Conservation (phyloP, 2,329 filamentous ascomycete species). For the Fusarium gaditjirri region DNA sequence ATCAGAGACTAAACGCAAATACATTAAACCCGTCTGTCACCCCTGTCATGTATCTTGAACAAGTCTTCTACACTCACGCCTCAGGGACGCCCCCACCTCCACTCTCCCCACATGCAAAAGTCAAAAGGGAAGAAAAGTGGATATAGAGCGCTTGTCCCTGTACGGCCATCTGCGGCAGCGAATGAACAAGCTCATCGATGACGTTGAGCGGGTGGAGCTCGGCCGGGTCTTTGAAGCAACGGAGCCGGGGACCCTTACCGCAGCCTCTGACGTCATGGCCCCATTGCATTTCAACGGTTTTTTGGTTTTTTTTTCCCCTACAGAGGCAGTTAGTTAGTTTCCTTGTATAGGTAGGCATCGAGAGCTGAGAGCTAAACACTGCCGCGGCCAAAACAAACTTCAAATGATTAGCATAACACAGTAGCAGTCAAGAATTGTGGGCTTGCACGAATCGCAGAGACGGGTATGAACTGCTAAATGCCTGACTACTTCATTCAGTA, state of each 20-base stretch:
- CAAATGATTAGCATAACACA: neutral
- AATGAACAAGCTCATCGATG: conserved; percentile 39
- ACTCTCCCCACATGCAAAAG: conserved; percentile 12
- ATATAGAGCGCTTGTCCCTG: conserved; percentile 8
- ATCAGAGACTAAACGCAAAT: conserved; percentile 33
- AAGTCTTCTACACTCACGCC: conserved; percentile 4
- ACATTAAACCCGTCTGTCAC: conserved; percentile 20
- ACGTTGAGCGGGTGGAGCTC: conserved; percentile 39
- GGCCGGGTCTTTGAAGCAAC: conserved; percentile 38
- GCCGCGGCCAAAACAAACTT: neutral
- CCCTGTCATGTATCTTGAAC: conserved; percentile 24
- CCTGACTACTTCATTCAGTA: neutral
- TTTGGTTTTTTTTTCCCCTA: neutral
- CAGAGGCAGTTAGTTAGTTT: neutral
- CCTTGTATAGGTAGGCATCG: neutral
- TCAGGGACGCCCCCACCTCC: neutral
- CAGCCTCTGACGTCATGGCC: conserved; percentile 46
- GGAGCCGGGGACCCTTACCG: conserved; percentile 39
- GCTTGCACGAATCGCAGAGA: conserved; percentile 7
- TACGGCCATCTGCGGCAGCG: conserved; percentile 24
- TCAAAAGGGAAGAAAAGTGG: neutral
- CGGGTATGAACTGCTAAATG: neutral
- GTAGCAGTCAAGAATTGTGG: neutral
- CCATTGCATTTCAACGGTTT: conserved; percentile 21
- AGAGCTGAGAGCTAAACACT: neutral